Conservation (phyloP, 768 basidiomycete genomes). For the Strobilomyces confusus region DNA sequence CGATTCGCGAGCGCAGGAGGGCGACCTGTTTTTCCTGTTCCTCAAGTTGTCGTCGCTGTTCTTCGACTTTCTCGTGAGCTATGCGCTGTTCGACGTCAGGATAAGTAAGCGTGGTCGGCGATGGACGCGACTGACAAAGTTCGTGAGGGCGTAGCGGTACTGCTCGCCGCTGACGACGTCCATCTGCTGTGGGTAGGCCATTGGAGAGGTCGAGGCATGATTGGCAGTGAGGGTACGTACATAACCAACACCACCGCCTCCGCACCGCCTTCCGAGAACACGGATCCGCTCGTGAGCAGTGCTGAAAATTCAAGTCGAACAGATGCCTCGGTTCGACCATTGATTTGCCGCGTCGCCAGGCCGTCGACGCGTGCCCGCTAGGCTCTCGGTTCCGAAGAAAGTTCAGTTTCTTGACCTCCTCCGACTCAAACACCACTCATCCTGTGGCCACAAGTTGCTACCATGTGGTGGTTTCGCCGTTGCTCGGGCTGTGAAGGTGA, state of each 20-base stretch:
- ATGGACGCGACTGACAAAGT: slow-evolving; percentile 56
- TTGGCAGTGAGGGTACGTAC: background rate
- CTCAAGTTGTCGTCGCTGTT: slow-evolving; percentile 72
- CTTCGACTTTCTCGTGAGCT: slow-evolving; percentile 86
- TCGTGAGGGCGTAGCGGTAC: slow-evolving; percentile 79
- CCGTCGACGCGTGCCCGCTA: too few relatives aligned
- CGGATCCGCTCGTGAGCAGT: too few relatives aligned
- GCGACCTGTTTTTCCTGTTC: slow-evolving; percentile 85
- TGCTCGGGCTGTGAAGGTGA: too few relatives aligned
- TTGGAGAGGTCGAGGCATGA: background rate
- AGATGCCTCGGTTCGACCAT: too few relatives aligned
- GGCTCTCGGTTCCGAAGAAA: too few relatives aligned
- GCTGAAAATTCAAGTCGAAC: too few relatives aligned
- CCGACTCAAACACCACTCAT: too few relatives aligned
- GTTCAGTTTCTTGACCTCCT: too few relatives aligned
- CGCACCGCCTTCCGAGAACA: background rate
- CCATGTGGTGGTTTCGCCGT: too few relatives aligned
- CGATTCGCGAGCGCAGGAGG: slow-evolving; percentile 5
- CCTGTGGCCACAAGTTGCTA: too few relatives aligned
- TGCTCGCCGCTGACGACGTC: slow-evolving; percentile 53
- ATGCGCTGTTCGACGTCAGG: slow-evolving; percentile 44
- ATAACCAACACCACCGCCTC: background rate
- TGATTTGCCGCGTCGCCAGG: too few relatives aligned
- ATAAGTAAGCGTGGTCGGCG: background rate
- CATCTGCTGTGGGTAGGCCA: slow-evolving; percentile 14